A percentile compares a stretch with the other conserved stretches of the same genome.
phyloP scores from a whole-genome alignment of 108 stramenopile genomes.

The Chaetoceros muelleri region DNA sequence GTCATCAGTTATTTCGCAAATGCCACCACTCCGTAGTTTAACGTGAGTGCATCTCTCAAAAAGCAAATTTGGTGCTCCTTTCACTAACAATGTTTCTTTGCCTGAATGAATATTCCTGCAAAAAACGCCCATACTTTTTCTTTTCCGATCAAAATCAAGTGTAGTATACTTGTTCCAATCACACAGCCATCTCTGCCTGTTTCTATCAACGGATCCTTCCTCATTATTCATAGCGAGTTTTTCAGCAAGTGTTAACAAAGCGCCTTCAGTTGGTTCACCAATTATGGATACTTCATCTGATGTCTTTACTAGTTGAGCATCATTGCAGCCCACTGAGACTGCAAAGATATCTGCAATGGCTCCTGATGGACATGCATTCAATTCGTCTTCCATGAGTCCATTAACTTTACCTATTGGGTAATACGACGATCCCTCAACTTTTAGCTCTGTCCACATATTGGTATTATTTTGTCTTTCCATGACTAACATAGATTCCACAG shows the following conservation, averaged over 20 bases:
- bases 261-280: conserved; percentile 82
- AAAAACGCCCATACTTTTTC: conserved; percentile 29
- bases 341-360: background rate
- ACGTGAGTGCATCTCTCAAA: conserved; percentile 52
- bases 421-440: conserved; percentile 29
- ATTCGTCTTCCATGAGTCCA: conserved; percentile 9
- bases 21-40: background rate
- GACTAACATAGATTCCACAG: conserved; percentile 28
- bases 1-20: conserved; percentile 5
- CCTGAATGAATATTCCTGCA: conserved; percentile 8
- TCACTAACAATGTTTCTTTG: conserved; percentile 56
- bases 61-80: conserved; percentile 80
- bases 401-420: conserved; percentile 23
- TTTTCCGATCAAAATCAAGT: conserved; percentile 60
- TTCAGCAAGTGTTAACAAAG: conserved; percentile 61
- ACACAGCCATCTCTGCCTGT: background rate
- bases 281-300: conserved; percentile 4
- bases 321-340: background rate
- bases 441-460: conserved; percentile 27
- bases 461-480: background rate
- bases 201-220: background rate
- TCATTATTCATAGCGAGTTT: conserved; percentile 30
- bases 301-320: conserved; percentile 4
- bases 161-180: conserved; percentile 31
- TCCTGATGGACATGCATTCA: background rate